A percentile compares a stretch with the other conserved stretches of the same genome.
phyloP scores from a whole-genome alignment of 2,329 filamentous ascomycete genomes.

The Botryotinia calthae region DNA sequence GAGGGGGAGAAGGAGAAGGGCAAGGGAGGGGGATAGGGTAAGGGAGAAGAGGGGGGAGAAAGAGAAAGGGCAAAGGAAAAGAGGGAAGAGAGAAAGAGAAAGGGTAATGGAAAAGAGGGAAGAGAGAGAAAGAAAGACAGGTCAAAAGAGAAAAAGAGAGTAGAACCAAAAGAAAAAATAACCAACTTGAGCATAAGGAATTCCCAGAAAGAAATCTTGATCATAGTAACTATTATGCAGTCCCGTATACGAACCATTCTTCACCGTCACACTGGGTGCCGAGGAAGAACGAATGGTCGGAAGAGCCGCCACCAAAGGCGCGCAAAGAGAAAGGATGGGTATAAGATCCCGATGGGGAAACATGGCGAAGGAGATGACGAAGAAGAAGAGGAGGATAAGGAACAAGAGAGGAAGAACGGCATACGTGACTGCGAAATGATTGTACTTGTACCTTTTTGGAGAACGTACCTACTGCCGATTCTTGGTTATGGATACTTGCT shows the following conservation, averaged over 20 bases:
- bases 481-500: neutral
- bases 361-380: neutral
- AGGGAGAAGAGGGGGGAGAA: neutral
- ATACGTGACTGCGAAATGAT: neutral
- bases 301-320: neutral
- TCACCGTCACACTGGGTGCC: slow-evolving; percentile 23
- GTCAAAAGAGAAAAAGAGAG: neutral
- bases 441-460: neutral
- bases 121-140: neutral
- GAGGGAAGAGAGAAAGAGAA: neutral
- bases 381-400: neutral
- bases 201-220: slow-evolving; percentile 34
- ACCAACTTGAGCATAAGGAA: slow-evolving; percentile 30
- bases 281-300: neutral
- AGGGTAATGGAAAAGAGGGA: too few relatives aligned
- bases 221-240: slow-evolving; percentile 27
- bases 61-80: too few relatives aligned
- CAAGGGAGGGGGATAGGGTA: neutral
- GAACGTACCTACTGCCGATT: neutral
- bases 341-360: neutral
- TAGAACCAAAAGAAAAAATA: neutral
- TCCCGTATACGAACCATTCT: slow-evolving; percentile 32
- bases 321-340: neutral
- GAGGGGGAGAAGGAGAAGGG: neutral
- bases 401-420: neutral